Base-by-base conservation (phyloP, 2,329 filamentous ascomycete species). In the Fusarium sp. region DNA sequence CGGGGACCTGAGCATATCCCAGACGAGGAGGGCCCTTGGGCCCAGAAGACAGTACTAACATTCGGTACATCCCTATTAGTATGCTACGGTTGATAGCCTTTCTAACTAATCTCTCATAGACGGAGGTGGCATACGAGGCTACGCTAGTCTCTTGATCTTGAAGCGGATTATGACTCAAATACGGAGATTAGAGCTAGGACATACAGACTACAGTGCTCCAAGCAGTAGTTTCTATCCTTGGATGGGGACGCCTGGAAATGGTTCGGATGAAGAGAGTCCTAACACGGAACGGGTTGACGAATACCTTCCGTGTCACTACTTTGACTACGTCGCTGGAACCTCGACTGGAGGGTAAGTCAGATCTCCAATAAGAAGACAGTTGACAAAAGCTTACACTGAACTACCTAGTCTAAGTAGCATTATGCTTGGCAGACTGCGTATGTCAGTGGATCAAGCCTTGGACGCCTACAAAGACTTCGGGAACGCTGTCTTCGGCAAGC, bases 401-500 rank as follows among this genome's bases (percentile, higher is more conserved):
- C 7, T 25, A 25, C 23, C 8, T 25, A 46, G 52, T 0, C 3
- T 58, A 0, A 58, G 20, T 1, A 45, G 54, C 2, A 53, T 58
- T 2, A 58, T 58, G 47, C 23, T 58, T 1, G 54, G 39, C 5
- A 45, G 39, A 11, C 7, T 58, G 0, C 49, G 49, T 1, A 40
- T 51, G 40, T 51, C 47, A 1, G 47, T 58, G 1, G 37, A 33
- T 1, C 3, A 14, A 25, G 47, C 46, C 2, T 5, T 60, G 58
- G n/a, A 31, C 1, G 29, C 15, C 0, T 53, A 50, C 6, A 20
- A 45, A 1, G 1, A 14, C 0, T 52, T 52, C 1, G 37, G 49
- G 13, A 52, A 52, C 4, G 48, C 17, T 0, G 43, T 65, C 0
- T 65, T 63, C 0, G 58, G 62, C 0, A 65, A 65, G 4, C 53